Evolutionary conservation across 225 moss, liverwort and hornwort species (phyloP), one percentile per base, ranked within the genome.

Genomic region (Bryum argenteum): DNA sequence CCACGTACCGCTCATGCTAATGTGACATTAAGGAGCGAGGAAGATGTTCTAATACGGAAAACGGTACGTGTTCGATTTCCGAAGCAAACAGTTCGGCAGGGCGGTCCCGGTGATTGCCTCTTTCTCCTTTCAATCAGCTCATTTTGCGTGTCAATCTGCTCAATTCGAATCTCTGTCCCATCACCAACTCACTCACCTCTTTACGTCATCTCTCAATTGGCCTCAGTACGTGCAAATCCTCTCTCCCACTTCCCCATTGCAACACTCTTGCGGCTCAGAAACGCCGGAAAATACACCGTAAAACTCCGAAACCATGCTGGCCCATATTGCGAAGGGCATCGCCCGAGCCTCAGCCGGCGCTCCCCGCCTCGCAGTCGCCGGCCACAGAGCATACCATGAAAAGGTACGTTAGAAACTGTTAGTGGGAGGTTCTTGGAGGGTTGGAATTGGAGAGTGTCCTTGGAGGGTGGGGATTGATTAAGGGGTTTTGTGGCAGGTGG

Each of bases 381-480:
- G 77, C 58, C 78, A 72, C 41, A 78, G 91, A 66, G 82, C 89
- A 13, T 97, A 97, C 61, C 96, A 97, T 78, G 96, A 94, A 80
- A 97, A 94, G 78, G 96, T 92, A 15, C n/a, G 24, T 52, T 67
- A 24, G n/a, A n/a, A n/a, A n/a, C n/a, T n/a, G n/a, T n/a, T n/a
- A n/a, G n/a, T n/a, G n/a, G n/a, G n/a, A n/a, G n/a, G n/a, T n/a
- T n/a, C n/a, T n/a, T 33, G 18, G 54, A n/a, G n/a, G 16, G 6
- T 57, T 66, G 39, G 66, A 48, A 58, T 14, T 11, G 10, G 24
- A 43, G 23, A 54, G 18, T 18, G 20, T 8, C 28, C 55, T 37
- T 33, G 73, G 65, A 67, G 60, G 47, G 26, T 73, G n/a, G n/a
- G n/a, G n/a, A n/a, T 22, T 39, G 2, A 8, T 63, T 14, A 55